Percentiles rank a stretch among this genome's conserved stretches.
phyloP scores from a whole-genome alignment of 2,329 filamentous ascomycete genomes.

The Colletotrichum lentis region DNA sequence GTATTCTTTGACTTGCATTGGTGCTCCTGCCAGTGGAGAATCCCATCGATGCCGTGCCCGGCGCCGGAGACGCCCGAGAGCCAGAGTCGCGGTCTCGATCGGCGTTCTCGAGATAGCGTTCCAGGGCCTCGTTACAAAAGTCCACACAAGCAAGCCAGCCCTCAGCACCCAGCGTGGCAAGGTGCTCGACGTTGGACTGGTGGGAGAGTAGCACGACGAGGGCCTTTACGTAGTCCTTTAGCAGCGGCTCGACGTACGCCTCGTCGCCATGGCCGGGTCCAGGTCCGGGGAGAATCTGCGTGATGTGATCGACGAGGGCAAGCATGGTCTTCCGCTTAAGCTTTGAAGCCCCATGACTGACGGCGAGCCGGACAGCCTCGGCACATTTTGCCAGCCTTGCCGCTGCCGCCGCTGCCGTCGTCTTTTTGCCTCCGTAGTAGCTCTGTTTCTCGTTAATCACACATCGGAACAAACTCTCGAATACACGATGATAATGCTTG shows the following conservation, averaged over 20 bases:
- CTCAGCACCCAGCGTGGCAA: slow-evolving; percentile 63
- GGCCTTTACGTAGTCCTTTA: slow-evolving; percentile 80
- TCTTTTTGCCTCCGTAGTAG: slow-evolving; percentile 65
- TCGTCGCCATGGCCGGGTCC: slow-evolving; percentile 60
- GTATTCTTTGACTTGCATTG: slow-evolving; percentile 39
- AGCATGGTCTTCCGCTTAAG: slow-evolving; percentile 81
- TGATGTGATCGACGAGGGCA: slow-evolving; percentile 82
- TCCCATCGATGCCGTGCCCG: slow-evolving; percentile 46
- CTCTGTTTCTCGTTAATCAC: slow-evolving; percentile 71
- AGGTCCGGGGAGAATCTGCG: slow-evolving; percentile 71
- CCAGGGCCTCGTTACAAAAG: slow-evolving; percentile 75
- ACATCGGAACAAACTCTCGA: slow-evolving; percentile 80
- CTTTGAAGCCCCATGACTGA: slow-evolving; percentile 73
- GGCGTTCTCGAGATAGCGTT: slow-evolving; percentile 56
- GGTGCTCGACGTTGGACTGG: slow-evolving; percentile 80
- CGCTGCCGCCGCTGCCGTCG: slow-evolving; percentile 58
- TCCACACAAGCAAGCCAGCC: slow-evolving; percentile 75
- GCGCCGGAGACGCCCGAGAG: slow-evolving; percentile 58
- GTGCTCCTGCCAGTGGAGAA: slow-evolving; percentile 44
- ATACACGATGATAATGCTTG: slow-evolving; percentile 81
- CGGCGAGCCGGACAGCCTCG: slow-evolving; percentile 73
- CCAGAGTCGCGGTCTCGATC: slow-evolving; percentile 51
- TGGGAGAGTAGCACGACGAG: slow-evolving; percentile 75
- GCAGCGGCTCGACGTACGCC: slow-evolving; percentile 72
- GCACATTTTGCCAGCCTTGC: slow-evolving; percentile 73